These are phyloP conservation scores for Colletotrichum abscissum DNA, from an alignment of 2,329 filamentous ascomycete species.

Conservation along the genomic window DNA sequence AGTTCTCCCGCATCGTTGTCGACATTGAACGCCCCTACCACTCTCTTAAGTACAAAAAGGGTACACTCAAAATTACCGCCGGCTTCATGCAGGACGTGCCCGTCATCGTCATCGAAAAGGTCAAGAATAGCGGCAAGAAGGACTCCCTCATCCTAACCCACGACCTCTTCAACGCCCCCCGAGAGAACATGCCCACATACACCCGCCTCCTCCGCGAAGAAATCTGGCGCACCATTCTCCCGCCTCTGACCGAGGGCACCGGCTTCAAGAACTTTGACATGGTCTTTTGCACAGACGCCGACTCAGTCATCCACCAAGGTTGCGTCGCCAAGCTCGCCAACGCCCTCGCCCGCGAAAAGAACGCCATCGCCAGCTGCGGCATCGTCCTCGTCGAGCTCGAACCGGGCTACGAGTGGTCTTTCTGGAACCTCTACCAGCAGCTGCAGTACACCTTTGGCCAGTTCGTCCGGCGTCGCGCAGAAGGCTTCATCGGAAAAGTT, in stretches of 20 bases:
- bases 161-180: slow-evolving; percentile 12
- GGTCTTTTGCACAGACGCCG: slow-evolving; percentile 18
- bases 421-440: slow-evolving; percentile 20
- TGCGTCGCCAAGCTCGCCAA: slow-evolving; percentile 20
- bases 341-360: not conserved
- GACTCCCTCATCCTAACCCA: slow-evolving; percentile 15
- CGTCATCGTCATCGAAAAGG: slow-evolving; percentile 20
- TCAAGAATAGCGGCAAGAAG: slow-evolving; percentile 17
- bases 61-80: slow-evolving; percentile 5
- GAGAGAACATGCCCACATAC: slow-evolving; percentile 6
- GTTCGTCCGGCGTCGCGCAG: slow-evolving; percentile 9
- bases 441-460: slow-evolving; percentile 18
- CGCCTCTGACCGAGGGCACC: slow-evolving; percentile 1
- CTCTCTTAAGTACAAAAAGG: slow-evolving; percentile 16
- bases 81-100: slow-evolving; percentile 19
- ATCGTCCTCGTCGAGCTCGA: slow-evolving; percentile 17
- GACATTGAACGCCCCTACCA: slow-evolving; percentile 18
- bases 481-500: slow-evolving; percentile 7
- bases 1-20: slow-evolving; percentile 16
- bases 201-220: slow-evolving; percentile 10
- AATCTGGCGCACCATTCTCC: not conserved
- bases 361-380: slow-evolving; percentile 3
- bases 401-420: slow-evolving; percentile 8
- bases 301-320: slow-evolving; percentile 18
- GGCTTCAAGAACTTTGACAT: slow-evolving; percentile 10